Evolutionary conservation across 2,329 filamentous ascomycete species (phyloP).

Genomic region (Rhynchosporium graminicola): DNA sequence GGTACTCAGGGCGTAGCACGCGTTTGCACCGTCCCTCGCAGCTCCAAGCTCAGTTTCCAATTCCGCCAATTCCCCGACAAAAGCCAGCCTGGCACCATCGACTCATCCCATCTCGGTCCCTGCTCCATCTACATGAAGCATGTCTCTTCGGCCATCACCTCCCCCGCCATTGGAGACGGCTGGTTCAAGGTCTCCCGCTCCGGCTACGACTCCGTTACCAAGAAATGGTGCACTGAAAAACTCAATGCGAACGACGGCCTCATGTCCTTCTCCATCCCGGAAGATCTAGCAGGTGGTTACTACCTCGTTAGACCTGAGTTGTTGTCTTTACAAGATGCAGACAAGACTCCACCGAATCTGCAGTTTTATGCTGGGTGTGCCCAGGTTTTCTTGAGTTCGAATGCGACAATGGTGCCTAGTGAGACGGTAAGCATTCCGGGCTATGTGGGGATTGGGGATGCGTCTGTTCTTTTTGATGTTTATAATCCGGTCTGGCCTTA

Average conservation of each 20-base stretch:
- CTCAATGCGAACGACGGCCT: slow-evolving; percentile 65
- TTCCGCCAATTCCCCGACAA: slow-evolving; percentile 63
- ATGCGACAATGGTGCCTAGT: slow-evolving; percentile 49
- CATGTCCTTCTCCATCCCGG: slow-evolving; percentile 62
- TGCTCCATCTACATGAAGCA: slow-evolving; percentile 75
- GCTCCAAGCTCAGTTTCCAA: slow-evolving; percentile 51
- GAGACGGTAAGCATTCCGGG: slow-evolving; percentile 66
- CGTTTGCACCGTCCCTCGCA: slow-evolving; percentile 43
- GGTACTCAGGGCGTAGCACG: slow-evolving; percentile 51
- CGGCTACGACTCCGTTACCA: slow-evolving; percentile 52
- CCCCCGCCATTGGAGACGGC: slow-evolving; percentile 60
- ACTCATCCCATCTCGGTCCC: slow-evolving; percentile 64
- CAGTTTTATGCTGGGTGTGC: slow-evolving; percentile 75
- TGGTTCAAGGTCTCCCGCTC: slow-evolving; percentile 55
- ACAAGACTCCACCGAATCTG: slow-evolving; percentile 54
- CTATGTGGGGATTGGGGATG: slow-evolving; percentile 56
- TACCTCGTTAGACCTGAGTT: slow-evolving; percentile 74
- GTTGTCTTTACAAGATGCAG: slow-evolving; percentile 65
- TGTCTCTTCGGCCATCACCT: slow-evolving; percentile 55
- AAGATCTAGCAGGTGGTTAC: slow-evolving; percentile 61
- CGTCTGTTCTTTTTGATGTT: slow-evolving; percentile 64
- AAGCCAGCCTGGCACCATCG: slow-evolving; percentile 56
- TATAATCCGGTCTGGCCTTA: slow-evolving; percentile 59
- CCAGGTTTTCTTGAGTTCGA: slow-evolving; percentile 63
- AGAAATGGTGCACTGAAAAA: slow-evolving; percentile 70